Evolutionary conservation across 2,329 filamentous ascomycete species (phyloP).

Genomic region (Colletotrichum cereale): DNA sequence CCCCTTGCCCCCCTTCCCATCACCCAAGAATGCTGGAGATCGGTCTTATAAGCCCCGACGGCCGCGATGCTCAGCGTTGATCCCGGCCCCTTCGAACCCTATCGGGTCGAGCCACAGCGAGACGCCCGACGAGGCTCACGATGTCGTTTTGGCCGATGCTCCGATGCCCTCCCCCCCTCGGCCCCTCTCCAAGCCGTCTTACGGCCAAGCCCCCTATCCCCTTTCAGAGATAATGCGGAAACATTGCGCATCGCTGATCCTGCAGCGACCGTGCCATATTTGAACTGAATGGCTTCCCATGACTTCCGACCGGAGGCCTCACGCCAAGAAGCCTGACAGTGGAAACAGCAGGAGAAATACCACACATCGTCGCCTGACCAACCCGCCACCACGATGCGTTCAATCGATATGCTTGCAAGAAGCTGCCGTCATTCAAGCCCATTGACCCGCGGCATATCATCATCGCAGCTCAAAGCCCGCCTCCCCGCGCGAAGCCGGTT

Average conservation of each 20-base stretch:
- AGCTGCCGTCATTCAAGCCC: neutral
- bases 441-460: neutral
- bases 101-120: neutral
- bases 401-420: neutral
- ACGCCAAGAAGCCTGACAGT: neutral
- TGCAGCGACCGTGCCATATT: neutral
- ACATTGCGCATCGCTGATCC: neutral
- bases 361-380: neutral
- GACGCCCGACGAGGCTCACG: neutral
- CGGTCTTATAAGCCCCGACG: neutral
- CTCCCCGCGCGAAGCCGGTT: neutral
- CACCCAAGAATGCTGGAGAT: neutral
- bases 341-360: neutral
- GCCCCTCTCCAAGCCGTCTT: neutral
- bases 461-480: neutral
- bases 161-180: neutral
- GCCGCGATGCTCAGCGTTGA: neutral
- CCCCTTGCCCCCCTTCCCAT: neutral
- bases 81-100: neutral
- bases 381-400: neutral
- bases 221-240: constrained; percentile 7
- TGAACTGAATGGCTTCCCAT: neutral
- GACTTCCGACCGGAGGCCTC: neutral
- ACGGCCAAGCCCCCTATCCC: neutral
- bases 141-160: neutral